A percentile compares a stretch with the other conserved stretches of the same genome.
Conservation (phyloP, 176 grass and related monocot species). For the Eragrostis nindensis region DNA sequence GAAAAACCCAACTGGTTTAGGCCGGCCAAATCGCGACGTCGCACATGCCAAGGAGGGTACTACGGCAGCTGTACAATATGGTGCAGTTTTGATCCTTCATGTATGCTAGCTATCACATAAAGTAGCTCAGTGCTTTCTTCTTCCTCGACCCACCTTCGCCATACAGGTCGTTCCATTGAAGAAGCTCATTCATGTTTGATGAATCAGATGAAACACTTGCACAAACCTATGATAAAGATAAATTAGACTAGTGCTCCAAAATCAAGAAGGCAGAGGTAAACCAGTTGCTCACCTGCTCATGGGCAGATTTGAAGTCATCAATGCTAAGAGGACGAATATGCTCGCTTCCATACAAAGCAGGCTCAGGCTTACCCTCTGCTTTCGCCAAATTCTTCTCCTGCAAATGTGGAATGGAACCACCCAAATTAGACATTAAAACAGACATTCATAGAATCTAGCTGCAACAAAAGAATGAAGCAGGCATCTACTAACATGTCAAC, state of each 20-base stretch:
- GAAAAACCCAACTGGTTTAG: conserved; percentile 52
- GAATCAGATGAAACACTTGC: conserved; percentile 98
- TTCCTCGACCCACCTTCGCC: conserved; percentile 98
- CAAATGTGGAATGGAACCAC: conserved; percentile 3
- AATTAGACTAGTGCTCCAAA: background rate
- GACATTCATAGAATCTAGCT: background rate
- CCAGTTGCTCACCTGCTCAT: conserved; percentile 77
- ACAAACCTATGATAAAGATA: conserved; percentile 62
- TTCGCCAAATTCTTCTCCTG: conserved; percentile 76
- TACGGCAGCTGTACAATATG: conserved; percentile 57
- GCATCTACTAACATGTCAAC: background rate
- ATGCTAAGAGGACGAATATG: conserved; percentile 87
- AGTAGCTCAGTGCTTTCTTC: conserved; percentile 96
- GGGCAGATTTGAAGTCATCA: conserved; percentile 93
- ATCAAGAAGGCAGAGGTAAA: background rate
- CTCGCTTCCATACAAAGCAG: conserved; percentile 75
- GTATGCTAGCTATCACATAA: conserved; percentile 75
- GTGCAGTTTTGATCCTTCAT: conserved; percentile 5
- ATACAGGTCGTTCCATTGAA: conserved; percentile 98
- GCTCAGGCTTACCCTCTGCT: conserved; percentile 68
- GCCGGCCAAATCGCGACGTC: conserved; percentile 35
- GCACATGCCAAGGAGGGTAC: conserved; percentile 35
- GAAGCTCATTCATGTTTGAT: conserved; percentile 87
- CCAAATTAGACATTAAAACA: background rate
- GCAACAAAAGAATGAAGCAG: background rate